Percentiles rank a stretch among this genome's conserved stretches.
Evolutionary conservation across 441 rosid genomes (phyloP).

Genomic region (Aleurites moluccanus): DNA sequence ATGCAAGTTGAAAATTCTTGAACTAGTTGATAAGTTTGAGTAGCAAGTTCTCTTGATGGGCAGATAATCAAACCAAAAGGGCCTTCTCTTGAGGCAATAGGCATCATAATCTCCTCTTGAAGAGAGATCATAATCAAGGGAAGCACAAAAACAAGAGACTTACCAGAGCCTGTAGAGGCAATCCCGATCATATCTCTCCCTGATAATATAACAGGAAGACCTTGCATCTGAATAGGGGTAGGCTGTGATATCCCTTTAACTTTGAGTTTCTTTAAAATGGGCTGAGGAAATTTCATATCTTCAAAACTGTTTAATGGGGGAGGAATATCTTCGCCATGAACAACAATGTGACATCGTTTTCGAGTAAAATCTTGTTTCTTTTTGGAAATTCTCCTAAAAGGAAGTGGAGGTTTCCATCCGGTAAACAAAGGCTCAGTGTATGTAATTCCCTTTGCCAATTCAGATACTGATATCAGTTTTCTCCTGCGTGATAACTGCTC

Average conservation of each 20-base stretch:
- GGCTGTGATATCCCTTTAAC: slow-evolving; percentile 94
- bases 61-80: slow-evolving; percentile 71
- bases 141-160: slow-evolving; percentile 73
- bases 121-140: slow-evolving; percentile 79
- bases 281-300: slow-evolving; percentile 82
- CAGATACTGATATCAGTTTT: slow-evolving; percentile 82
- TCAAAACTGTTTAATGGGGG: slow-evolving; percentile 75
- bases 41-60: slow-evolving; percentile 80
- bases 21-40: slow-evolving; percentile 86
- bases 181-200: slow-evolving; percentile 94
- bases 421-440: slow-evolving; percentile 67
- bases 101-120: slow-evolving; percentile 83
- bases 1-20: slow-evolving; percentile 66
- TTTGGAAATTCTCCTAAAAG: slow-evolving; percentile 54
- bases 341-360: slow-evolving; percentile 91
- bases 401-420: slow-evolving; percentile 81
- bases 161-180: slow-evolving; percentile 80
- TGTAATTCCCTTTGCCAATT: slow-evolving; percentile 88
- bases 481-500: slow-evolving; percentile 77
- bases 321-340: slow-evolving; percentile 82
- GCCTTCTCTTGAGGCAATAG: slow-evolving; percentile 65
- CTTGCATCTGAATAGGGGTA: slow-evolving; percentile 92
- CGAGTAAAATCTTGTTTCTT: slow-evolving; percentile 63
- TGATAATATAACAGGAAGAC: slow-evolving; percentile 72
- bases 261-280: slow-evolving; percentile 62